These are phyloP conservation scores for Colletotrichum lupini DNA, from an alignment of 2,329 filamentous ascomycete species.

Conservation along the genomic window DNA sequence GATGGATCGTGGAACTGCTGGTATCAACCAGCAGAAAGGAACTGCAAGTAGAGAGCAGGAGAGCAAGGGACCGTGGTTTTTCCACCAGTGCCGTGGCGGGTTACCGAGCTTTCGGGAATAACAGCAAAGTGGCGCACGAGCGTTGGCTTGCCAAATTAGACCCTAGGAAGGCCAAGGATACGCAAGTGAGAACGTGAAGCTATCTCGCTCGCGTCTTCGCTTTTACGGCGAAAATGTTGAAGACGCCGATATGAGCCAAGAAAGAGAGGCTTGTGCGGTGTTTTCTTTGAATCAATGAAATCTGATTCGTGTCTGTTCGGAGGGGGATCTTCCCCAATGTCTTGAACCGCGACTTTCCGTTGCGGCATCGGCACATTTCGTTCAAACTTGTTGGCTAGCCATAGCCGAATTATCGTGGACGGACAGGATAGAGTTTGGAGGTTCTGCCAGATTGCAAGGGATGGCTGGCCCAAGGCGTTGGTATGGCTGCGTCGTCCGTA, in stretches of 20 bases:
- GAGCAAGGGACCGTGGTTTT: neutral
- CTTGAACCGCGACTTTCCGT: conserved; percentile 26
- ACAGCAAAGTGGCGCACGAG: conserved; percentile 1
- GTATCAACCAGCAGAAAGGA: neutral
- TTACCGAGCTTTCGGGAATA: conserved; percentile 20
- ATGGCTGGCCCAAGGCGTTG: neutral
- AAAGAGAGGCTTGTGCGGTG: neutral
- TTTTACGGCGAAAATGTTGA: conserved; percentile 12
- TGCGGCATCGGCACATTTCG: conserved; percentile 13
- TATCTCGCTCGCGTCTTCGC: conserved; percentile 28
- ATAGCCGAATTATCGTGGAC: conserved; percentile 8
- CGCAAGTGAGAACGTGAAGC: neutral
- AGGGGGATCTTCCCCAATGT: neutral
- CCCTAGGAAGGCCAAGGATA: neutral
- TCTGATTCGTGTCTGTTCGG: neutral
- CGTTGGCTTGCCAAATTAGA: neutral
- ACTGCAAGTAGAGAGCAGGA: neutral
- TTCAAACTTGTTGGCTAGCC: neutral
- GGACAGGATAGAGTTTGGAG: neutral
- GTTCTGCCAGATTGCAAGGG: neutral
- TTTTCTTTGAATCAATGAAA: neutral
- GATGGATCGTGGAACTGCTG: neutral
- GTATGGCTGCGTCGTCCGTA: neutral
- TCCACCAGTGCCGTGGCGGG: conserved; percentile 19
- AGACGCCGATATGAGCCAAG: conserved; percentile 20